These are phyloP conservation scores for Chlorella vulgaris DNA, from an alignment of 139 green algal genomes.

Conservation along the genomic window DNA sequence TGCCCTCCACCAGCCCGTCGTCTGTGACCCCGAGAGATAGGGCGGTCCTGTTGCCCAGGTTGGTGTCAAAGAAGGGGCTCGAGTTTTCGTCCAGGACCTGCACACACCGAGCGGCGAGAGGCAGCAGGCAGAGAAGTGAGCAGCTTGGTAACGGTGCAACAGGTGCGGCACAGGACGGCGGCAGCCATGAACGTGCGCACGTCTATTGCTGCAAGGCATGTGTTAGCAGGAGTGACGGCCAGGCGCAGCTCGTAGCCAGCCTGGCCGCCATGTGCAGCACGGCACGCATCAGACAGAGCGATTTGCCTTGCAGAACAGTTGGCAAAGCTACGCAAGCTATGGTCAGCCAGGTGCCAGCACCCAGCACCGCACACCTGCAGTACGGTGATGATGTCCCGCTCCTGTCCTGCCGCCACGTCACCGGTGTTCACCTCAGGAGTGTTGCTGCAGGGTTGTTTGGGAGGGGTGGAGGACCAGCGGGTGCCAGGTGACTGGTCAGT, in stretches of 20 bases:
- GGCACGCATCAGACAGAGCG: no score
- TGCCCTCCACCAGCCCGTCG: constrained; percentile 27
- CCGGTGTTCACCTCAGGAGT: constrained; percentile 35
- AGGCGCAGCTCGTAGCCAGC: no score
- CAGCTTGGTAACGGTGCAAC: no score
- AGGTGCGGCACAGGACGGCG: no score
- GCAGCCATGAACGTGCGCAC: no score
- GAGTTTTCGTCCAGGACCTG: constrained; percentile 50
- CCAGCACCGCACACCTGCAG: constrained; percentile 33
- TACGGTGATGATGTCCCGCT: constrained; percentile 44
- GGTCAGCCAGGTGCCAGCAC: not conserved
- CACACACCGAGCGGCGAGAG: no score
- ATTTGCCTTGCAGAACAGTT: not conserved
- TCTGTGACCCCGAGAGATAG: constrained; percentile 1
- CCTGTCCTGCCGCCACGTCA: constrained; percentile 13
- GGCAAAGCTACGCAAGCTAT: not conserved
- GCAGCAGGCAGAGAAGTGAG: not conserved
- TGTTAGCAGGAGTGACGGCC: no score
- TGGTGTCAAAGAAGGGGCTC: constrained; percentile 25
- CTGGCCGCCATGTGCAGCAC: no score
- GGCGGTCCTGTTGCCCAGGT: constrained; percentile 22
- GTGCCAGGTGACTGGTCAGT: no score
- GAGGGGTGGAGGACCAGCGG: no score
- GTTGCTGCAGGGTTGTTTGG: not conserved
- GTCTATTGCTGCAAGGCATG: no score